Evolutionary conservation across 805 yeast species (phyloP).

Genomic region (Metschnikowia anglica): DNA sequence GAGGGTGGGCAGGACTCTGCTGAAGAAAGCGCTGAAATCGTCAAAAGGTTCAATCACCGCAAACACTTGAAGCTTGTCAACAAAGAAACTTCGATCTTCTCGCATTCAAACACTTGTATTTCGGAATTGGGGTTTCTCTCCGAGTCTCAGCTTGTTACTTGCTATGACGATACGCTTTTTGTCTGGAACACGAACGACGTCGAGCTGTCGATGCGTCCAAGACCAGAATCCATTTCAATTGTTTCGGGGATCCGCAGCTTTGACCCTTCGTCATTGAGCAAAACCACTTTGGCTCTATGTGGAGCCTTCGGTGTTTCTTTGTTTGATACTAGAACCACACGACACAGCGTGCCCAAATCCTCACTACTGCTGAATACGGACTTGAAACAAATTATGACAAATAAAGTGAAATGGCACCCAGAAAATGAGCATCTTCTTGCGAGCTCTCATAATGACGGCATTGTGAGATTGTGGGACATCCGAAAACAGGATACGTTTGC

Average conservation of each 20-base stretch:
- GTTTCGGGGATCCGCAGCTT: constrained; percentile 51
- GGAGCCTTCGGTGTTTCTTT: constrained; percentile 75
- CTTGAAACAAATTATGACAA: constrained; percentile 29
- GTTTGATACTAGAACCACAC: constrained; percentile 61
- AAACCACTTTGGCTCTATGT: constrained; percentile 53
- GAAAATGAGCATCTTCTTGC: constrained; percentile 60
- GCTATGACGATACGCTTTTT: constrained; percentile 69
- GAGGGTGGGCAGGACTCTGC: constrained; percentile 26
- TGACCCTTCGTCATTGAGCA: constrained; percentile 28
- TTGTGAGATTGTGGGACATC: constrained; percentile 73
- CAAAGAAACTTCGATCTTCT: constrained; percentile 23
- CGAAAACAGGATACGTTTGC: constrained; percentile 57
- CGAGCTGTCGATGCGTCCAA: constrained; percentile 39
- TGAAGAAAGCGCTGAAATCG: constrained; percentile 62
- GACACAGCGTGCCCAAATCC: constrained; percentile 34
- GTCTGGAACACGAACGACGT: constrained; percentile 70
- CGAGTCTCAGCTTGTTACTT: constrained; percentile 52
- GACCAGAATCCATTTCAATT: constrained; percentile 55
- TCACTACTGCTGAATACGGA: constrained; percentile 13
- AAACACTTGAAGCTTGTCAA: constrained; percentile 50
- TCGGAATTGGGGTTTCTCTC: constrained; percentile 29
- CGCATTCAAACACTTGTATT: constrained; percentile 27
- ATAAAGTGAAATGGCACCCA: constrained; percentile 62
- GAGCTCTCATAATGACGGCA: constrained; percentile 56
- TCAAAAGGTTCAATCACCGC: constrained; percentile 75